phyloP scores from a whole-genome alignment of 495 filamentous ascomycete species.

The Hypoxylon fuscum region DNA sequence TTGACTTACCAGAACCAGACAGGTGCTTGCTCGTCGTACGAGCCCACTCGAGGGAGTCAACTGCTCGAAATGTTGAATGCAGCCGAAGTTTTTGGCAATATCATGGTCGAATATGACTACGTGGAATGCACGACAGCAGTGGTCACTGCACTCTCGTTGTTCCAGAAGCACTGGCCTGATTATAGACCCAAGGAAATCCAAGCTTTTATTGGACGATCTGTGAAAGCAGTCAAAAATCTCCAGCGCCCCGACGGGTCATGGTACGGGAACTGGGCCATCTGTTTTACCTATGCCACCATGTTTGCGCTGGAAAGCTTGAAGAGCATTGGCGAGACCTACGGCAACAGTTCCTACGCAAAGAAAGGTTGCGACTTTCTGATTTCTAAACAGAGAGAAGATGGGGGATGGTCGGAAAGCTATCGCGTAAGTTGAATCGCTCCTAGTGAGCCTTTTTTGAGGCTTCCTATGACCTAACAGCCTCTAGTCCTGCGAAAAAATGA shows the following conservation, averaged over 20 bases:
- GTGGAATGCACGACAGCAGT: conserved; percentile 97
- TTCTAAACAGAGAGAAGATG: conserved; percentile 82
- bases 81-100: conserved; percentile 94
- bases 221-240: conserved; percentile 80
- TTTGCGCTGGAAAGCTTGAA: conserved; percentile 90
- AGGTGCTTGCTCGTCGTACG: conserved; percentile 92
- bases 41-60: conserved; percentile 78
- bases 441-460: not conserved
- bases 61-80: conserved; percentile 88
- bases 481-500: conserved; percentile 64
- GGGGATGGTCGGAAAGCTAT: conserved; percentile 97
- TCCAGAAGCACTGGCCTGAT: conserved; percentile 80
- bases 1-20: conserved; percentile 90
- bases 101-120: conserved; percentile 99
- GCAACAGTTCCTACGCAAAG: conserved; percentile 72
- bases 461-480: conserved; percentile 19
- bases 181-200: conserved; percentile 82
- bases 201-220: conserved; percentile 71
- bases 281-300: conserved; percentile 95
- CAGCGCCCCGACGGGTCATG: conserved; percentile 88
- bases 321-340: conserved; percentile 82
- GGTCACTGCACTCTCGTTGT: conserved; percentile 86
- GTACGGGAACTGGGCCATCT: conserved; percentile 98
- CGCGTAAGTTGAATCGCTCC: conserved; percentile 65
- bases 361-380: conserved; percentile 87